Evolutionary conservation across 78 protist species (phyloP).

Genomic region (Tieghemostelium lacteum): DNA sequence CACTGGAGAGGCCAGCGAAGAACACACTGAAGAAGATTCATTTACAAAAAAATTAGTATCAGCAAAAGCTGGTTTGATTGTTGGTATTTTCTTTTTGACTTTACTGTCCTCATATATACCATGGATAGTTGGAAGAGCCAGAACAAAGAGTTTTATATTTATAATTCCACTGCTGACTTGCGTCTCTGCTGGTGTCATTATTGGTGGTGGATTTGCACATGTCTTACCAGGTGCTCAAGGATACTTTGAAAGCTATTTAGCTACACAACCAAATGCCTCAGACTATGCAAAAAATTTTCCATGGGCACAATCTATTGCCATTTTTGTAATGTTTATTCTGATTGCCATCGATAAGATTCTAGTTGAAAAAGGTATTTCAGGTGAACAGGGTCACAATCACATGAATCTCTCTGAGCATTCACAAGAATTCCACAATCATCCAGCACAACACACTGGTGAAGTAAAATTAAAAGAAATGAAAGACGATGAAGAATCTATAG

Average conservation of each 20-base stretch:
- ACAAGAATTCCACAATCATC: conserved; percentile 1
- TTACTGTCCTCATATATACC: conserved; percentile 37
- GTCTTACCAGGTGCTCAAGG: conserved; percentile 47
- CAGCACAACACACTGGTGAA: conserved; percentile 22
- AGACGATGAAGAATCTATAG: not conserved
- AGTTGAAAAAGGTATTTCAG: conserved; percentile 24
- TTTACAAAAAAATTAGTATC: not conserved
- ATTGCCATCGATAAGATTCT: conserved; percentile 38
- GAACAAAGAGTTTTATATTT: not conserved
- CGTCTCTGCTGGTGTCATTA: conserved; percentile 53
- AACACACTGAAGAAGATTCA: not conserved
- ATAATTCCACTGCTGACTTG: conserved; percentile 23
- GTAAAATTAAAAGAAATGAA: not conserved
- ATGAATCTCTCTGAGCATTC: conserved; percentile 27
- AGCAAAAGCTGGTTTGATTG: conserved; percentile 31
- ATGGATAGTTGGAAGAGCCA: conserved; percentile 38
- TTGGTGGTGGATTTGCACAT: conserved; percentile 63
- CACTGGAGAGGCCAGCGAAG: not conserved
- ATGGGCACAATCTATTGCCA: conserved; percentile 40
- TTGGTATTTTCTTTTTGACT: conserved; percentile 43
- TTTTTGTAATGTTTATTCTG: conserved; percentile 27
- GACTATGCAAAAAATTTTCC: conserved; percentile 29
- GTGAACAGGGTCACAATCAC: conserved; percentile 52
- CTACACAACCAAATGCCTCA: not conserved
- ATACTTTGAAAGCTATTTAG: conserved; percentile 33